These are phyloP conservation scores for Mycena vulgaris DNA, from an alignment of 768 basidiomycete species.

Conservation along the genomic window DNA sequence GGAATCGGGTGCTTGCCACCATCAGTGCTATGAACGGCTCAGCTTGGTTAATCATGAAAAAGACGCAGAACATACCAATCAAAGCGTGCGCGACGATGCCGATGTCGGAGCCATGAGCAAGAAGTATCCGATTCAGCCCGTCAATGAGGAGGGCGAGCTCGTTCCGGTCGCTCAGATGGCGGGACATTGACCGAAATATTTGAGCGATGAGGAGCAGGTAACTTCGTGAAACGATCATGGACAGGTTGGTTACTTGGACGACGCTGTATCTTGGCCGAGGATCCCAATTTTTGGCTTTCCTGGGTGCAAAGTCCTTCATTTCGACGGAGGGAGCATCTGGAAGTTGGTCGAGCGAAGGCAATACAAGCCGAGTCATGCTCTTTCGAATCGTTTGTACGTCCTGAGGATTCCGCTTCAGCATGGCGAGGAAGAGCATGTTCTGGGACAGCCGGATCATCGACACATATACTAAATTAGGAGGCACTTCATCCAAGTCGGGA, in stretches of 20 bases:
- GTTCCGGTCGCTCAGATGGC: slow-evolving; percentile 77
- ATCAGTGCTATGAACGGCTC: slow-evolving; percentile 66
- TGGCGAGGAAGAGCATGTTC: slow-evolving; percentile 74
- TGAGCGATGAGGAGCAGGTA: slow-evolving; percentile 79
- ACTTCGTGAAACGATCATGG: slow-evolving; percentile 76
- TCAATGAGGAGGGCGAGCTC: slow-evolving; percentile 79
- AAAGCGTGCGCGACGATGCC: slow-evolving; percentile 84
- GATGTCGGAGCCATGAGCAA: slow-evolving; percentile 79
- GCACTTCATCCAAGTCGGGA: slow-evolving; percentile 57
- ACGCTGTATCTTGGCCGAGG: slow-evolving; percentile 34
- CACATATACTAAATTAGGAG: slow-evolving; percentile 64
- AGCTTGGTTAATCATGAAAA: background rate
- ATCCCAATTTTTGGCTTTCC: slow-evolving; percentile 36
- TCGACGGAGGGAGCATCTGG: slow-evolving; percentile 52
- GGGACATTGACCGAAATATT: slow-evolving; percentile 79
- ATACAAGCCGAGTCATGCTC: slow-evolving; percentile 70
- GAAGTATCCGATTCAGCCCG: slow-evolving; percentile 78
- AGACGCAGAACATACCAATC: slow-evolving; percentile 66
- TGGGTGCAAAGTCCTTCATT: slow-evolving; percentile 64
- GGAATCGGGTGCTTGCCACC: slow-evolving; percentile 83
- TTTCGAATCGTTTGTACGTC: slow-evolving; percentile 80
- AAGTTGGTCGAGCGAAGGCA: slow-evolving; percentile 61
- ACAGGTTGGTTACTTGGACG: slow-evolving; percentile 58
- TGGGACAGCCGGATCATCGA: slow-evolving; percentile 79
- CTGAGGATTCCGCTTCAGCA: slow-evolving; percentile 77